Percentiles rank a stretch among this genome's conserved stretches.
These are phyloP conservation scores for Lactarius indigo DNA, from an alignment of 768 basidiomycete genomes.

Conservation along the genomic window DNA sequence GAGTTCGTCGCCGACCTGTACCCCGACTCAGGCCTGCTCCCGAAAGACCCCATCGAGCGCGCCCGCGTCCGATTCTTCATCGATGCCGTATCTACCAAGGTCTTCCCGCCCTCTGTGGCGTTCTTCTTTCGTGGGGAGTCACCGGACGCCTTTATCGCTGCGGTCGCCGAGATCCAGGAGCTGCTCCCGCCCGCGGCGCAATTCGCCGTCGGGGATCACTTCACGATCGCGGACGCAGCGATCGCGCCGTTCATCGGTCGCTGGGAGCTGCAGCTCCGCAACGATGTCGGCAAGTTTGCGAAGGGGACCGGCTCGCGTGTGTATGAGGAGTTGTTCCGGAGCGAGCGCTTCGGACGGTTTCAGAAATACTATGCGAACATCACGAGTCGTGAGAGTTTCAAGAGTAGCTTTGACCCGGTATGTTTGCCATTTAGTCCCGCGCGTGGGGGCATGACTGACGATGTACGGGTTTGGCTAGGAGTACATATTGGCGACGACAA, in stretches of 20 bases:
- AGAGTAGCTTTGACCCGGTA: slow-evolving; percentile 49
- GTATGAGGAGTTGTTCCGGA: slow-evolving; percentile 37
- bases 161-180: slow-evolving; percentile 45
- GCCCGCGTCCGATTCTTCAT: slow-evolving; percentile 58
- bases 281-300: slow-evolving; percentile 47
- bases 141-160: slow-evolving; percentile 39
- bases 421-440: slow-evolving; percentile 24
- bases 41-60: slow-evolving; percentile 48
- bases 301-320: slow-evolving; percentile 40
- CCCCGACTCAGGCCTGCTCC: slow-evolving; percentile 43
- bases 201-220: slow-evolving; percentile 40
- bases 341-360: slow-evolving; percentile 43
- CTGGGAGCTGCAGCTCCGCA: slow-evolving; percentile 38
- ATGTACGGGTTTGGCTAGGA: neutral
- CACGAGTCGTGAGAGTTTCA: slow-evolving; percentile 48
- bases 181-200: slow-evolving; percentile 42
- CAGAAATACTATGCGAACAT: slow-evolving; percentile 44
- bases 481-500: neutral
- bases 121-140: slow-evolving; percentile 36
- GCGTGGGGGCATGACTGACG: neutral
- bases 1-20: slow-evolving; percentile 61
- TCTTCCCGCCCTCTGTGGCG: slow-evolving; percentile 37
- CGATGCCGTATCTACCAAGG: slow-evolving; percentile 44
- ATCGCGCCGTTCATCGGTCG: slow-evolving; percentile 56
- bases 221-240: slow-evolving; percentile 57